These are phyloP conservation scores for Knufia fluminis DNA, from an alignment of 2,329 filamentous ascomycete species.

Conservation along the genomic window DNA sequence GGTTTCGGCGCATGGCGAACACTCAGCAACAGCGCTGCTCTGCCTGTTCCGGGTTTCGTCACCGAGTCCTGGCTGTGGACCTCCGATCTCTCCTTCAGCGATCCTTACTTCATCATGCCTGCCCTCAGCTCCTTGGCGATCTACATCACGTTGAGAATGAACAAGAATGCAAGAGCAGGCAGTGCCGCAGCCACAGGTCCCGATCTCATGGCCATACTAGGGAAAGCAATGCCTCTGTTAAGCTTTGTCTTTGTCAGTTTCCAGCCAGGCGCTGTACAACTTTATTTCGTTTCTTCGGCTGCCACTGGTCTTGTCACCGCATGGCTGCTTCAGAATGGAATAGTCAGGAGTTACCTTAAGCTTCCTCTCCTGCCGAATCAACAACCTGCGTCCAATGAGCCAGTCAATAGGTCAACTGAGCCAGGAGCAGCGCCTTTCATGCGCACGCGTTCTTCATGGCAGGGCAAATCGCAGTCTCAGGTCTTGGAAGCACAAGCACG, in stretches of 20 bases:
- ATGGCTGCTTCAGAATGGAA: background rate
- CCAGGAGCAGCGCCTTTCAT: slow-evolving; percentile 1
- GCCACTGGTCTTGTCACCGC: slow-evolving; percentile 11
- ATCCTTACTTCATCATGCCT: slow-evolving; percentile 73
- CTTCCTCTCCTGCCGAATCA: slow-evolving; percentile 2
- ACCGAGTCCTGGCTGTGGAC: slow-evolving; percentile 69
- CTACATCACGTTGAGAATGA: slow-evolving; percentile 50
- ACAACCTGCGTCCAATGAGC: too few relatives aligned
- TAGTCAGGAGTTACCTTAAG: background rate
- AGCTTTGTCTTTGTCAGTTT: slow-evolving; percentile 46
- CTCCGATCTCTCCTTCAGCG: slow-evolving; percentile 60
- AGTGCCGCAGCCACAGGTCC: background rate
- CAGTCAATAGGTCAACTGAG: background rate
- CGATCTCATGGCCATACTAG: slow-evolving; percentile 23
- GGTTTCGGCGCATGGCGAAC: slow-evolving; percentile 75
- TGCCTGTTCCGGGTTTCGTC: slow-evolving; percentile 75
- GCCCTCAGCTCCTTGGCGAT: slow-evolving; percentile 48
- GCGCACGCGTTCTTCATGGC: background rate
- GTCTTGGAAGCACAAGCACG: background rate
- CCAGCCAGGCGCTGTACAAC: slow-evolving; percentile 49
- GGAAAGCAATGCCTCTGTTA: slow-evolving; percentile 43
- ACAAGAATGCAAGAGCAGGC: slow-evolving; percentile 14
- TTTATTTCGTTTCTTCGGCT: slow-evolving; percentile 49
- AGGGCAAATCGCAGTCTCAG: too few relatives aligned
- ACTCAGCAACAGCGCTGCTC: slow-evolving; percentile 59